Evolutionary conservation across 805 yeast genomes (phyloP).

Genomic region (Barnettozyma siamensis): DNA sequence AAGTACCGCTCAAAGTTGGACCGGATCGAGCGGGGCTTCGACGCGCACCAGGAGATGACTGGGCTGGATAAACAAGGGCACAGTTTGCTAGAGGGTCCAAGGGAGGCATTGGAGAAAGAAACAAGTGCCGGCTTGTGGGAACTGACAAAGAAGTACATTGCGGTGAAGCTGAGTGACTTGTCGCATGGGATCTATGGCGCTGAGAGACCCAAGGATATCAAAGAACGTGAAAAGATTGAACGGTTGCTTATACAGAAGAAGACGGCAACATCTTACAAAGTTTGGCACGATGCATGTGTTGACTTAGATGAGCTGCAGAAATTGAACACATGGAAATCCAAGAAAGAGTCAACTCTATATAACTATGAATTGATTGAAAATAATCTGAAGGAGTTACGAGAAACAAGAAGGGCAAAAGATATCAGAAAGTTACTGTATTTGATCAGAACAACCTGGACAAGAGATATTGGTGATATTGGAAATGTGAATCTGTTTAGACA

Average conservation of each 20-base stretch:
- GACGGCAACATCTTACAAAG: constrained; percentile 45
- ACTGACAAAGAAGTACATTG: constrained; percentile 6
- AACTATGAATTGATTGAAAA: constrained; percentile 59
- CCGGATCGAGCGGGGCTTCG: constrained; percentile 6
- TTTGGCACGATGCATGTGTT: constrained; percentile 64
- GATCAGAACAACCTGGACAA: constrained; percentile 76
- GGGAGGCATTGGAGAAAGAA: background rate
- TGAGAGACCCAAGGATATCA: constrained; percentile 12
- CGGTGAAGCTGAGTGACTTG: background rate
- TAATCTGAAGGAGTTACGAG: constrained; percentile 49
- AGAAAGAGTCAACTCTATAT: constrained; percentile 57
- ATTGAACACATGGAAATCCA: constrained; percentile 66
- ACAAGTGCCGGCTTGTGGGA: constrained; percentile 4
- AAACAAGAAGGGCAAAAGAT: constrained; percentile 54
- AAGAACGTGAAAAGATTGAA: constrained; percentile 32
- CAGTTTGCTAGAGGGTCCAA: background rate
- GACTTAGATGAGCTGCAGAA: constrained; percentile 61
- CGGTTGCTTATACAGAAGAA: constrained; percentile 38
- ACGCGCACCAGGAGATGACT: constrained; percentile 3
- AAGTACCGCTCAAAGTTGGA: constrained; percentile 13
- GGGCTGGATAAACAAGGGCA: background rate
- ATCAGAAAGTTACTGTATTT: constrained; percentile 59
- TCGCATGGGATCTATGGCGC: constrained; percentile 7
- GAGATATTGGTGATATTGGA: constrained; percentile 86
- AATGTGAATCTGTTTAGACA: constrained; percentile 71